Evolutionary conservation across 805 yeast genomes (phyloP), one percentile per base, ranked within the genome.

Genomic region (Candida glaebosa): DNA sequence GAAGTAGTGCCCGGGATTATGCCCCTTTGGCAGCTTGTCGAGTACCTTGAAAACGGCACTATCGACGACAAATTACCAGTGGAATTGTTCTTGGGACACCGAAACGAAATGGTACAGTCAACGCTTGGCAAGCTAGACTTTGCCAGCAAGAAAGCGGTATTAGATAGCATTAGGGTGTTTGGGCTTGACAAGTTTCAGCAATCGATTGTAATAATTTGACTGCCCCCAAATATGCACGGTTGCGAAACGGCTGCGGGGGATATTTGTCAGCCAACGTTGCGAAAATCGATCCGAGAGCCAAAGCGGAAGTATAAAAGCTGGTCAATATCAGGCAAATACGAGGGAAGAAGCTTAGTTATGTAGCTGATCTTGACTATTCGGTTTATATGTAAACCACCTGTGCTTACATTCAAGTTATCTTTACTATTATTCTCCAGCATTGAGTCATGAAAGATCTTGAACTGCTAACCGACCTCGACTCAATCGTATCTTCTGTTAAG

Each of bases 1-100:
- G 49, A 52, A 8, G 75, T 78, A 3, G 51, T 71, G 2, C 81
- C 83, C 0, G 84, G 84, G 0, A 45, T 75, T 3, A 49, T 74
- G 8, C 79, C 83, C 1, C 37, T 77, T 22, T 52, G 60, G 60
- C 81, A 77, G 48, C 45, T 78, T 12, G 39, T 56, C n/a, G 60
- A 61, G 14, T 49, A 67, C 57, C 46, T 71, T 25, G 57, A 60
- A 31, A 43, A 49, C 9, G 66, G 64, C 2, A 49, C 19, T 3
- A 39, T 60, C 5, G 50, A 47, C 24, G 41, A 50, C n/a, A 51
- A 49, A 5, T 43, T 52, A 10, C 45, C 46, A 19, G 52, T 49
- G 7, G 31, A 35, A 33, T 37, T 48, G n/a, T 47, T 39, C 43
- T 36, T 25, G n/a, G 12, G 37, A 12, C 6, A 16, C 14, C 18